Percentiles rank a stretch among this genome's conserved stretches.
Conservation (phyloP, 352 stramenopile genomes). For the Phytopythium kandeliae region DNA sequence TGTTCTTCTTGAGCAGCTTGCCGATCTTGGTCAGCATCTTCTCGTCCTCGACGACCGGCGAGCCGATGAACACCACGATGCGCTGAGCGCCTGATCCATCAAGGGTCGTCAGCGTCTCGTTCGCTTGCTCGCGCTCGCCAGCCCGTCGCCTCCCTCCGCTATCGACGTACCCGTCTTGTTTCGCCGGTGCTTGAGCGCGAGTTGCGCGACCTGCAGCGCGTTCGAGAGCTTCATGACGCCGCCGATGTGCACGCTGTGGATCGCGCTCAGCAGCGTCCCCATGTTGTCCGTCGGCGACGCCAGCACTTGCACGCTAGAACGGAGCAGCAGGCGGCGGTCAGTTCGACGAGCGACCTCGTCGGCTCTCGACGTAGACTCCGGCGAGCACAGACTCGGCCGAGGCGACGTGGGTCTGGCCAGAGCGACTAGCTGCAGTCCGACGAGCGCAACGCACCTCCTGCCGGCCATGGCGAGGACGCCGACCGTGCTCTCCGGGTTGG, state of each 20-base stretch:
- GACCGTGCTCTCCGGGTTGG: constrained; percentile 98
- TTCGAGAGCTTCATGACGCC: constrained; percentile 93
- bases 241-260: constrained; percentile 90
- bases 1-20: constrained; percentile 99
- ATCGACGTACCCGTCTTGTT: constrained; percentile 94
- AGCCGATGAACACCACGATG: constrained; percentile 97
- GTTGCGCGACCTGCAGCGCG: constrained; percentile 93
- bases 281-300: constrained; percentile 97
- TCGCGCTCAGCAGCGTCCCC: constrained; percentile 93
- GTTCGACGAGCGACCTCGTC: neutral
- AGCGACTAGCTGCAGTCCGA: no score
- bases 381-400: neutral
- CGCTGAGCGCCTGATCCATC: constrained; percentile 50
- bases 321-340: no score
- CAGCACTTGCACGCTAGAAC: constrained; percentile 93
- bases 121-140: no score
- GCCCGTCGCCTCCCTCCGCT: neutral
- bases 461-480: constrained; percentile 95
- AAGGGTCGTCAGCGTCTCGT: neutral
- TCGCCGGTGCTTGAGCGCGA: constrained; percentile 97
- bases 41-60: constrained; percentile 89
- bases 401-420: neutral
- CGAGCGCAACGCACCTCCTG: constrained; percentile 40
- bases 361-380: neutral
- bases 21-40: constrained; percentile 93